These are phyloP conservation scores for Tricholoma hemisulphureum DNA, from an alignment of 768 basidiomycete species.

Conservation along the genomic window DNA sequence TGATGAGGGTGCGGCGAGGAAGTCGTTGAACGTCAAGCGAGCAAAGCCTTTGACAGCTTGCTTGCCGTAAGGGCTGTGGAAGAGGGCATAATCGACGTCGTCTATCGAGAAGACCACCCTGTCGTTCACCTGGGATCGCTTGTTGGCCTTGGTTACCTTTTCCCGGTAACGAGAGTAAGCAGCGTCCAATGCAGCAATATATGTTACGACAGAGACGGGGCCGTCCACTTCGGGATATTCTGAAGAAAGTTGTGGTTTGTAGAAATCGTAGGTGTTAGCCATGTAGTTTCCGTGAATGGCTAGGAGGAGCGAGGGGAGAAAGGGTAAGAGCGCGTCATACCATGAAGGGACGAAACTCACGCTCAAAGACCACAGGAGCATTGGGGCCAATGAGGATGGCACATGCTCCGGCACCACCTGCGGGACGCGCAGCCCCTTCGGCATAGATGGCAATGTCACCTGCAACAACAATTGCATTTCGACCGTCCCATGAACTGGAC, in stretches of 20 bases:
- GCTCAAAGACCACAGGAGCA: conserved; percentile 91
- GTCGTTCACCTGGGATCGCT: conserved; percentile 42
- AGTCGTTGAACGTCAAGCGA: conserved; percentile 90
- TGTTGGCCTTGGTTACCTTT: conserved; percentile 70
- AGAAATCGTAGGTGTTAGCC: conserved; percentile 98
- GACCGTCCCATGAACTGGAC: conserved; percentile 93
- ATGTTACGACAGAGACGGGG: conserved; percentile 92
- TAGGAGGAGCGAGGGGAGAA: conserved; percentile 32
- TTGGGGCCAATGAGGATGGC: conserved; percentile 96
- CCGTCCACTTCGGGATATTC: conserved; percentile 98
- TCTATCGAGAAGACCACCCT: conserved; percentile 68
- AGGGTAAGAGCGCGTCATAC: conserved; percentile 9
- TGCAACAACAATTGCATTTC: conserved; percentile 94
- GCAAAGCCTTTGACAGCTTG: conserved; percentile 97
- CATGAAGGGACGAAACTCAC: conserved; percentile 50
- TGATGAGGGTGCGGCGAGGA: conserved; percentile 70
- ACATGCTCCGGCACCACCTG: conserved; percentile 93
- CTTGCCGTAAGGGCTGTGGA: conserved; percentile 99
- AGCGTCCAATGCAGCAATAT: conserved; percentile 89
- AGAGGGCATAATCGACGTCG: conserved; percentile 87
- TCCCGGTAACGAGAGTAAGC: conserved; percentile 83
- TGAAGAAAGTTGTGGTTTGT: conserved; percentile 94
- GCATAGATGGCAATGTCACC: conserved; percentile 99
- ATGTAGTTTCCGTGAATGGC: conserved; percentile 96
- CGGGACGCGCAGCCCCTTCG: conserved; percentile 91